Conservation (phyloP, 1,284 basidiomycete genomes). For the Rhodotorula glutinis region DNA sequence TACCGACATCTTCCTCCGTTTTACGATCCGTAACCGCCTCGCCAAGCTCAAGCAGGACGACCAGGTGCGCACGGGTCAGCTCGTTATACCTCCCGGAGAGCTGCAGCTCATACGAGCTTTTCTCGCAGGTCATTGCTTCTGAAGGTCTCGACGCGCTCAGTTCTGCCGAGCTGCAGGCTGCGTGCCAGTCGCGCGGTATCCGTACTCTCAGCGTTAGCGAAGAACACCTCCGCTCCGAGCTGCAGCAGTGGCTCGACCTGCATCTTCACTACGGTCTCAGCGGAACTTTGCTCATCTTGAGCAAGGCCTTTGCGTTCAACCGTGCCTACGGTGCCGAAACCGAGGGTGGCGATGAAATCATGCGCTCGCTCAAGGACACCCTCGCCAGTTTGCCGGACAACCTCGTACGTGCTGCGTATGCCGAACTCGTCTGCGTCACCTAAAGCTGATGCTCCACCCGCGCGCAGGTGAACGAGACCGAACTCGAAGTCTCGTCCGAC, state of each 20-base stretch:
- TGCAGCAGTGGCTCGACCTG: constrained; percentile 88
- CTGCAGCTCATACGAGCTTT: not conserved
- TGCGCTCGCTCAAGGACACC: constrained; percentile 75
- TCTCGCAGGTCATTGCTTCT: constrained; percentile 66
- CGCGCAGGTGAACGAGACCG: constrained; percentile 86
- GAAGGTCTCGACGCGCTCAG: constrained; percentile 92
- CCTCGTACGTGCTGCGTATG: constrained; percentile 59
- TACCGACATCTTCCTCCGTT: constrained; percentile 96
- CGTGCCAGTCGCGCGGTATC: constrained; percentile 92
- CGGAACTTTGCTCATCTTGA: constrained; percentile 87
- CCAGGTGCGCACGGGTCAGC: constrained; percentile 50
- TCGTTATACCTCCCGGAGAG: not conserved
- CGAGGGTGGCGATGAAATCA: constrained; percentile 52
- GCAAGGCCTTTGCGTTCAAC: constrained; percentile 92
- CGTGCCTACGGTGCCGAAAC: constrained; percentile 50
- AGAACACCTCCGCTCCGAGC: constrained; percentile 69
- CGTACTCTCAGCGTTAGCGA: constrained; percentile 59
- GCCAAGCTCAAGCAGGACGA: constrained; percentile 86
- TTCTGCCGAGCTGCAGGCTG: constrained; percentile 81
- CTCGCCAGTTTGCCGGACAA: constrained; percentile 92
- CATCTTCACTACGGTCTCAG: constrained; percentile 82
- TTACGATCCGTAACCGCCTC: constrained; percentile 82
- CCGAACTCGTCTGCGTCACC: not conserved
- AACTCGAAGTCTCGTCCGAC: constrained; percentile 89
- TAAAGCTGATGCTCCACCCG: not conserved